Conservation (phyloP, 768 basidiomycete species). For the Clitopilus passeckerianus region DNA sequence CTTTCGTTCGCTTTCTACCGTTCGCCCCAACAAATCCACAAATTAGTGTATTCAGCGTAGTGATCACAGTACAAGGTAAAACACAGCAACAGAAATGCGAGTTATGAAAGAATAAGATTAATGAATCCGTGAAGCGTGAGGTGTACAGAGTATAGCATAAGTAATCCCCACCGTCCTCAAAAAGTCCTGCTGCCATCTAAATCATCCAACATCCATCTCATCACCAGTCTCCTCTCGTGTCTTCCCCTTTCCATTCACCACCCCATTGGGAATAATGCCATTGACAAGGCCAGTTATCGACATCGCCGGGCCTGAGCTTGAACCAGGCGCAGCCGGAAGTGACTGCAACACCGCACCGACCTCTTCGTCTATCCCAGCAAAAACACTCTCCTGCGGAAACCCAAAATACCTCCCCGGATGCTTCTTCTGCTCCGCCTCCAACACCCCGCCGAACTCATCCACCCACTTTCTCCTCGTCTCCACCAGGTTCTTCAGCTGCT, state of each 20-base stretch:
- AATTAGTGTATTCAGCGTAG: constrained; percentile 3
- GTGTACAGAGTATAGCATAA: neutral
- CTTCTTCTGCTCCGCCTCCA: constrained; percentile 67
- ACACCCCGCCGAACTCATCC: constrained; percentile 65
- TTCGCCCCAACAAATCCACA: neutral
- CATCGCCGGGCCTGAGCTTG: constrained; percentile 2
- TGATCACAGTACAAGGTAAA: constrained; percentile 6
- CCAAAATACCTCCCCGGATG: constrained; percentile 71
- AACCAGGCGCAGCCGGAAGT: constrained; percentile 11
- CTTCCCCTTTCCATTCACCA: constrained; percentile 37
- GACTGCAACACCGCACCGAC: constrained; percentile 34
- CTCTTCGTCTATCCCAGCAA: constrained; percentile 68
- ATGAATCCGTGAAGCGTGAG: neutral
- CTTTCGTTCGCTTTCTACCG: neutral
- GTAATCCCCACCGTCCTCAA: neutral
- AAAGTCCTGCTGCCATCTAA: neutral
- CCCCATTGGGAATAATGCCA: constrained; percentile 8
- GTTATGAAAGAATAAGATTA: constrained; percentile 14
- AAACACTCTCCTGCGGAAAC: constrained; percentile 73
- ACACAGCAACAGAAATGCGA: constrained; percentile 8
- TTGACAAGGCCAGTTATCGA: neutral
- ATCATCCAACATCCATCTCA: constrained; percentile 67
- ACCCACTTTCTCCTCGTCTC: constrained; percentile 78
- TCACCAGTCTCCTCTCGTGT: constrained; percentile 40
- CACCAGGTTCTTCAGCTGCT: constrained; percentile 68